Base-by-base conservation (phyloP, 495 filamentous ascomycete species). In the Podospora pseudocomata region DNA sequence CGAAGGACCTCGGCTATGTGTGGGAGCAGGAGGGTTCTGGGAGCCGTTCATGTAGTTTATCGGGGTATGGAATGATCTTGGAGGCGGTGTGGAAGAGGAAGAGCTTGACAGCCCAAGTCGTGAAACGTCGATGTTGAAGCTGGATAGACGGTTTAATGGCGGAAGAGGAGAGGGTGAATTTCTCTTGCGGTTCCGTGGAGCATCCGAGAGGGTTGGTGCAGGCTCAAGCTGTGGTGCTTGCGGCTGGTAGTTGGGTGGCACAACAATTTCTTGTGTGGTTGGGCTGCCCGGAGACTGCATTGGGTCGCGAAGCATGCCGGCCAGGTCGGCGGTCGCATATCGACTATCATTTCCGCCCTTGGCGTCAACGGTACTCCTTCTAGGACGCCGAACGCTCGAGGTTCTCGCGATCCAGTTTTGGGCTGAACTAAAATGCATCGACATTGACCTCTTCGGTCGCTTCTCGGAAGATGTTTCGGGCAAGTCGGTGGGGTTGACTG, bases 101-200 rank as follows among this genome's bases (percentile, higher is more conserved):
- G 79, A 68, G 66, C 39, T 49, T 49, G 83, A 60, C 68, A 78
- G 15, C 65, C 80, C 75, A 65, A 83, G 70, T 58, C 81, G 81
- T 20, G 81, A 77, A 32, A 83, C 75, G 65, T 88, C 85, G 44
- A 88, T 73, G 68, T 86, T 84, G 67, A 88, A 88, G 71, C 80
- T 84, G 13, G 86, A 88, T 16, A 87, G 77, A 15, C 86, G 81
- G 59, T 82, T 83, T 13, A 87, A 72, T 7, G 86, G 85, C 18
- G 84, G 86, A 7, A 88, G 72, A 59, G 87, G 86, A 49, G 86
- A 86, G 18, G 86, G 86, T 5, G 78, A 72, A 60, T 83, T 85
- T 63, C 83, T 75, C 67, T 77, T 82, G 65, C 80, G 77, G n/a
- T 75, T 72, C 26, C 69, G 74, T 58, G 71, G 74, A 54, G 76